phyloP scores from a whole-genome alignment of 768 basidiomycete species.

The Leccinum longicurvipes region DNA sequence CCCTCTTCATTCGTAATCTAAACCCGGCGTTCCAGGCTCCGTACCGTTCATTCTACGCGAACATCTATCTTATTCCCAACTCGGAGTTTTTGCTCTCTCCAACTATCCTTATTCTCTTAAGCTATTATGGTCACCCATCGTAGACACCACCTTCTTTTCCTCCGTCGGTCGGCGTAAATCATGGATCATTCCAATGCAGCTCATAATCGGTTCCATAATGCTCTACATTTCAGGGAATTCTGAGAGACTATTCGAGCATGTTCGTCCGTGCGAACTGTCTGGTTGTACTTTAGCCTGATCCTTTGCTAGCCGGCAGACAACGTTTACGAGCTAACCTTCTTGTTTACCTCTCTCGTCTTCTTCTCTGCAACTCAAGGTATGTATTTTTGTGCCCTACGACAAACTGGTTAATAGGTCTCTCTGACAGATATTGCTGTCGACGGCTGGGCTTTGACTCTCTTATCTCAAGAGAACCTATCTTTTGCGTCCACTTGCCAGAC shows the following conservation, averaged over 20 bases:
- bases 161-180: constrained; percentile 92
- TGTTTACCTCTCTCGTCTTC: constrained; percentile 88
- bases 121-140: constrained; percentile 94
- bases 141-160: constrained; percentile 83
- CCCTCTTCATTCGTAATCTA: background rate
- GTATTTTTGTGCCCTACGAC: constrained; percentile 13
- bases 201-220: constrained; percentile 83
- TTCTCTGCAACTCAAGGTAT: constrained; percentile 96
- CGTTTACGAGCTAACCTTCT: constrained; percentile 68
- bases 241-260: constrained; percentile 74
- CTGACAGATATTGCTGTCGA: constrained; percentile 91
- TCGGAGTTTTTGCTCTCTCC: constrained; percentile 89
- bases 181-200: constrained; percentile 98
- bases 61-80: constrained; percentile 94
- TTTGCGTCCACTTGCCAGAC: constrained; percentile 99
- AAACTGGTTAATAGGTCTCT: constrained; percentile 11
- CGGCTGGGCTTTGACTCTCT: constrained; percentile 80
- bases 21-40: constrained; percentile 56
- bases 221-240: constrained; percentile 72
- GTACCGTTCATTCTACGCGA: constrained; percentile 95
- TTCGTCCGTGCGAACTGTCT: constrained; percentile 32
- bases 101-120: constrained; percentile 97
- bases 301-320: constrained; percentile 71
- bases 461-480: constrained; percentile 91
- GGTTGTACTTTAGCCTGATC: constrained; percentile 7